phyloP scores from a whole-genome alignment of 2,329 filamentous ascomycete genomes.

The Talaromyces sp. region DNA sequence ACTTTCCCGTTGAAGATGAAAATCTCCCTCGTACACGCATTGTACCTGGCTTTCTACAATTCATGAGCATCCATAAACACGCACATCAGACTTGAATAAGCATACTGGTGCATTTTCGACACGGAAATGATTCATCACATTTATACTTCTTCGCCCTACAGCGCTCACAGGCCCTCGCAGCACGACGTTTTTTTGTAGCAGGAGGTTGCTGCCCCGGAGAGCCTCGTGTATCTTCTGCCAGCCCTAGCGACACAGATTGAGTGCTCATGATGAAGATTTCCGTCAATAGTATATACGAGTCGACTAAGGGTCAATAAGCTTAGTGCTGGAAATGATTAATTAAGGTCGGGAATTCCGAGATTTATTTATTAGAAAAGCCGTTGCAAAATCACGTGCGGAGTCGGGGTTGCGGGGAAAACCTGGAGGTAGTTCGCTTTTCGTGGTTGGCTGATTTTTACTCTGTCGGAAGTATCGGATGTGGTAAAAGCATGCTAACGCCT shows the following conservation, averaged over 20 bases:
- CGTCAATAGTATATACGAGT: background rate
- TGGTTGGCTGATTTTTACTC: background rate
- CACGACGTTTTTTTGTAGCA: slow-evolving; percentile 37
- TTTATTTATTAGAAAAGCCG: background rate
- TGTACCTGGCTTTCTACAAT: background rate
- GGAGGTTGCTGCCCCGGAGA: slow-evolving; percentile 11
- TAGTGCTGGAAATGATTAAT: background rate
- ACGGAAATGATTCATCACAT: slow-evolving; percentile 47
- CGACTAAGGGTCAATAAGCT: background rate
- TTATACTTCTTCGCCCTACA: slow-evolving; percentile 51
- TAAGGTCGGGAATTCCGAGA: background rate
- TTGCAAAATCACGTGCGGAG: background rate
- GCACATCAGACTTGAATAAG: background rate
- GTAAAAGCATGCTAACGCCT: background rate
- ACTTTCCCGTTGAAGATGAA: background rate
- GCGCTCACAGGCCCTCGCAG: slow-evolving; percentile 47
- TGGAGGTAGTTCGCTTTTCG: background rate
- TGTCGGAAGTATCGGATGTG: no score
- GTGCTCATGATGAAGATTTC: background rate
- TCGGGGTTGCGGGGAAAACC: slow-evolving; percentile 1
- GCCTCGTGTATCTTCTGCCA: background rate
- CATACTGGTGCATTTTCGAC: slow-evolving; percentile 45
- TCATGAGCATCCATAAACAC: background rate
- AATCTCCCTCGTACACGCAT: background rate
- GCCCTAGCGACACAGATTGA: background rate